Evolutionary conservation across 495 filamentous ascomycete species (phyloP).

Genomic region (Copromyces sp.): DNA sequence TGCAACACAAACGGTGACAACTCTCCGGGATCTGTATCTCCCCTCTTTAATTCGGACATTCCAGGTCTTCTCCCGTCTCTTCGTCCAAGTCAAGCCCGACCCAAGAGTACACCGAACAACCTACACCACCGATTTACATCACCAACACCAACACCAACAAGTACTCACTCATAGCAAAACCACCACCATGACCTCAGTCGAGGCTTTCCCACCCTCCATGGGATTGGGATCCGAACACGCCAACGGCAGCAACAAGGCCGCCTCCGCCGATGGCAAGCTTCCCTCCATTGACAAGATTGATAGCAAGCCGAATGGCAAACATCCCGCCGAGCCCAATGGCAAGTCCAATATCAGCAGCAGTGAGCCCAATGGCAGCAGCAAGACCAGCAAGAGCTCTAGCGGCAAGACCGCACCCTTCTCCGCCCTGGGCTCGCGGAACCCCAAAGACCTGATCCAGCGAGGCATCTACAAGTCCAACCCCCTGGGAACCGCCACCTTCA

Average conservation of each 20-base stretch:
- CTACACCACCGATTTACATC: neutral
- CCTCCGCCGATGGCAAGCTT: neutral
- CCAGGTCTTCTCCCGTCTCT: neutral
- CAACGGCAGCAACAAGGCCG: neutral
- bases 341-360: no score
- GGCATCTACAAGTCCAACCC: slow-evolving; percentile 33
- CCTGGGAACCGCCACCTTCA: slow-evolving; percentile 42
- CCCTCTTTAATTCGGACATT: neutral
- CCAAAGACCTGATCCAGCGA: slow-evolving; percentile 22
- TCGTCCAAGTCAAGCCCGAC: neutral
- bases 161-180: neutral
- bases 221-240: neutral
- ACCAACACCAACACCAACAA: neutral
- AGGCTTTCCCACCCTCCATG: neutral
- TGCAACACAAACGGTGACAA: neutral
- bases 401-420: neutral
- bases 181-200: neutral
- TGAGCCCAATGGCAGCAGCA: neutral
- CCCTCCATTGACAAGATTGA: neutral
- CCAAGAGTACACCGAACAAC: neutral
- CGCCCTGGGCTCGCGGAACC: neutral
- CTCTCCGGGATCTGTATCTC: neutral
- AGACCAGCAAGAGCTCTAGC: neutral
- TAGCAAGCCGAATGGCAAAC: neutral
- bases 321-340: neutral